Evolutionary conservation across 306 rosid species (phyloP).

Genomic region (Prunus mume): DNA sequence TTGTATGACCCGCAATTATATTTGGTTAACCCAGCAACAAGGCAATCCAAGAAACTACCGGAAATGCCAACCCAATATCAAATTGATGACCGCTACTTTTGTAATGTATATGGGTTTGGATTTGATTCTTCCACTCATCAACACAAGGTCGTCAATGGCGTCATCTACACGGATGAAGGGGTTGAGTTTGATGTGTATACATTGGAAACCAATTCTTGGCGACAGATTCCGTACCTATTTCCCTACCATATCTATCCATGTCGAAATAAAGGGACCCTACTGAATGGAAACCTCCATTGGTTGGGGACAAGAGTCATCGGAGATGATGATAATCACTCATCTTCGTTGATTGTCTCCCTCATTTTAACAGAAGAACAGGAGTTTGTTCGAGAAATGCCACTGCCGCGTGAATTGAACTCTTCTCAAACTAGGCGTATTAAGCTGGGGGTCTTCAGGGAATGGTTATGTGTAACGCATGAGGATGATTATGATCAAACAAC

Average conservation of each 20-base stretch:
- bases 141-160: neutral
- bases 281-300: neutral
- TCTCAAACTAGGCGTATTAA: too few relatives aligned
- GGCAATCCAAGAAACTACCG: neutral
- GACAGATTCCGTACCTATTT: neutral
- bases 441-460: neutral
- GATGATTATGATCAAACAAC: neutral
- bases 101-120: neutral
- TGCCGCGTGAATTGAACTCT: neutral
- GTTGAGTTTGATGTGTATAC: neutral
- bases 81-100: too few relatives aligned
- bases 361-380: too few relatives aligned
- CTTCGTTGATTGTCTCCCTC: neutral
- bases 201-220: neutral
- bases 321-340: neutral
- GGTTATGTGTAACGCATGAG: too few relatives aligned
- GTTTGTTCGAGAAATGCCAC: neutral
- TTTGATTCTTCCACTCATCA: neutral
- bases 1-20: neutral
- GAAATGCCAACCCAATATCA: too few relatives aligned
- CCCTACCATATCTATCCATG: neutral
- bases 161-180: neutral
- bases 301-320: neutral
- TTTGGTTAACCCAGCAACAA: conserved; percentile 2
- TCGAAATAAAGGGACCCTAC: neutral